Base-by-base conservation (phyloP, 176 grass and related monocot species). In the Musa beccarii region DNA sequence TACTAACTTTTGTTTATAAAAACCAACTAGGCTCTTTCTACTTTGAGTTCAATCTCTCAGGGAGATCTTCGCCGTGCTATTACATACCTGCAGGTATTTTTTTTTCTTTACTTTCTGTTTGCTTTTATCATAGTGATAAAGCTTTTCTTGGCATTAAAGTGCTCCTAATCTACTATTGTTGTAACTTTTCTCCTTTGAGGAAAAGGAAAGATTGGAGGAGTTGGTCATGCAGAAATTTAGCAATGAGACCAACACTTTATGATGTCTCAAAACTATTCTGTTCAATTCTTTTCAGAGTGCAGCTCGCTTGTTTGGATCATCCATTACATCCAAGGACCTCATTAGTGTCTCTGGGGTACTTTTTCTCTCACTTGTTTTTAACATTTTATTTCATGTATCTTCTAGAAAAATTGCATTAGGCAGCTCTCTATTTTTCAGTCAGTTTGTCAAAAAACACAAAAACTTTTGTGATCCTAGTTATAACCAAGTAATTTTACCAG, bases 31-130 rank as follows among this genome's bases (percentile, higher is more conserved):
- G 95, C 86, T 43, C 50, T 94, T 54, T 89, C 86, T 74, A 93
- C 88, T 70, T 72, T 98, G 68, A 87, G 95, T 73, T 61, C 83
- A 65, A 98, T 98, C 79, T 94, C 95, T 80, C 90, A 98, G 86
- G 95, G 95, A 59, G 95, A 98, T 89, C 95, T 98, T 82, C 95
- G 95, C 17, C 88, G 88, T 75, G 95, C 90, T 76, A 98, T 98
- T 80, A 94, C 95, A 65, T 98, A 94, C 84, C 81, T 98, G 86
- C 95, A 98, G 95, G 95, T 22, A 22, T 98, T 63, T 57, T 54
- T 19, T 67, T 89, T 68, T 59, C 25, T 76, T 16, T 59, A 55
- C 43, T 70, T 66, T 10, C 23, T 28, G 24, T 2, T 66, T 66
- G 23, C 22, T 12, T 66, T 29, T 14, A 1, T 26, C 24, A 66